Percentiles rank a stretch among this genome's conserved stretches.
These are phyloP conservation scores for Eimeria brunetti DNA, from an alignment of 169 alveolate species.

Conservation along the genomic window DNA sequence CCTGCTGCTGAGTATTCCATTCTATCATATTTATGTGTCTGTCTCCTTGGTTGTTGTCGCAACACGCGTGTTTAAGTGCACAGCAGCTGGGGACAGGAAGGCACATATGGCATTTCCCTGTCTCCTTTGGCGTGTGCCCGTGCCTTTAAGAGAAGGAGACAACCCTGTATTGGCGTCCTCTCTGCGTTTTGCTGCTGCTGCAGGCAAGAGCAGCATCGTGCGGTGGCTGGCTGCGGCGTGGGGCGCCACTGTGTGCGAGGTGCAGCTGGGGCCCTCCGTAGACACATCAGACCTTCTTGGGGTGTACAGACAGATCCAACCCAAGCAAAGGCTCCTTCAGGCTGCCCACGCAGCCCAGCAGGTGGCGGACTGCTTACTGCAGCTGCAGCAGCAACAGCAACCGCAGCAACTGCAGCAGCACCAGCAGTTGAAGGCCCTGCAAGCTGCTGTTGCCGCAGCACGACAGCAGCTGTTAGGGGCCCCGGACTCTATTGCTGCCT, in stretches of 20 bases:
- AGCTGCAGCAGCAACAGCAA: conserved; percentile 15
- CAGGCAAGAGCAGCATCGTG: conserved; percentile 80
- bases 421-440: not conserved
- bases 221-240: conserved; percentile 81
- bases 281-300: conserved; percentile 86
- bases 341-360: conserved; percentile 37
- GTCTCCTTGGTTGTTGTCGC: not conserved
- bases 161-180: not conserved
- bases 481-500: not conserved
- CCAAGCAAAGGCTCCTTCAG: conserved; percentile 21
- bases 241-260: conserved; percentile 73
- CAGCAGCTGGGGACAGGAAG: not conserved
- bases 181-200: not conserved
- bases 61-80: not conserved
- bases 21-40: not conserved
- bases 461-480: conserved; percentile 6
- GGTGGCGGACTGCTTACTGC: not conserved
- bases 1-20: not conserved
- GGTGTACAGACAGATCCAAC: conserved; percentile 80
- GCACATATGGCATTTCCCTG: not conserved
- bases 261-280: conserved; percentile 83
- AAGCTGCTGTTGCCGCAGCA: conserved; percentile 7
- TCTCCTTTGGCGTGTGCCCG: not conserved
- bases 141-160: not conserved
- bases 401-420: not conserved